Evolutionary conservation across 2,329 filamentous ascomycete species (phyloP), one percentile per base, ranked within the genome.

Genomic region (Ophiosphaerella korrae): DNA sequence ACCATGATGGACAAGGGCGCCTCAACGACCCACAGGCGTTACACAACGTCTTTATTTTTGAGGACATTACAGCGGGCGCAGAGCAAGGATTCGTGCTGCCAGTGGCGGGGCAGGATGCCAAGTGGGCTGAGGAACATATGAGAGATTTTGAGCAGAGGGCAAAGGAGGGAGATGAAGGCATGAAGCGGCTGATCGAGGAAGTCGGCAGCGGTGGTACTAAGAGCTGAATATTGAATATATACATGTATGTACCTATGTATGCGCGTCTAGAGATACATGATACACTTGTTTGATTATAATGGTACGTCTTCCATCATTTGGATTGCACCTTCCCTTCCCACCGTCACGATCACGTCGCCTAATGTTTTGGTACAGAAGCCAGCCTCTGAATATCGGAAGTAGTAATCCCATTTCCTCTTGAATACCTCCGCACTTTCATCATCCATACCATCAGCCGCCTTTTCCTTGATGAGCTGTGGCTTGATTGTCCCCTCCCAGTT

Each of bases 311-410:
- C 86, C 82, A 89, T 86, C 77, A 89, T 78, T 71, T 88, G 84
- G 64, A 84, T 70, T 2, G 84, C 80, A 2, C 85, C 84, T 64
- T 88, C 86, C 36, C 85, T 78, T 2, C 82, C 84, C 9, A 89
- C 84, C 0, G 86, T 89, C 55, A 92, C 84, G 42, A 90, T 88
- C 1, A 85, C 85, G 72, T 90, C 88, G 2, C 87, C 87, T 16
- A 91, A 70, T 2, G 86, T 88, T 73, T 89, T 89, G 5, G 84
- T 88, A 50, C 82, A 76, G 63, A 91, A 90, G 0, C 87, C 88
- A 34, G 87, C 87, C 69, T 90, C 88, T 55, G 87, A 90, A 67
- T 90, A 90, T 18, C 82, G 79, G 71, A 90, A 91, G 68, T 90
- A 91, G 64, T 90, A 91, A 77, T 88, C 82, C 88, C 88, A 91